phyloP scores from a whole-genome alignment of 129 eudicot genomes.

The Chrysanthemum lavandulifolium region DNA sequence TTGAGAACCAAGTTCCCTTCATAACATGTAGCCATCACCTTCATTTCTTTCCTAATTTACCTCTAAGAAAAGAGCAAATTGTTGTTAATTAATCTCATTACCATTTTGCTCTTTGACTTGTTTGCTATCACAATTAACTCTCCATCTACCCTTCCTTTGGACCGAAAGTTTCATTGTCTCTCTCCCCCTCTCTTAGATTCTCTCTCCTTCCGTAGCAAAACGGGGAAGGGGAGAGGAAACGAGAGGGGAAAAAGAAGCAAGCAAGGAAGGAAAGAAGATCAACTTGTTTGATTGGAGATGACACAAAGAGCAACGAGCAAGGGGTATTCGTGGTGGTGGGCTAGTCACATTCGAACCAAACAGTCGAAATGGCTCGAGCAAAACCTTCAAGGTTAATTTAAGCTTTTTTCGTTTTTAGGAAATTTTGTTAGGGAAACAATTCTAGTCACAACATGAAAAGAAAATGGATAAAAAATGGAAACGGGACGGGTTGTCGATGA shows the following conservation, averaged over 20 bases:
- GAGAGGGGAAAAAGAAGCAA: neutral
- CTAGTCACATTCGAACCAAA: slow-evolving; percentile 83
- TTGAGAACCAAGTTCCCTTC: slow-evolving; percentile 25
- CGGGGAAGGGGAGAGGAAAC: slow-evolving; percentile 5
- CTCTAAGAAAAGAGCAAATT: slow-evolving; percentile 8
- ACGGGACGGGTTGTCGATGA: too few relatives aligned
- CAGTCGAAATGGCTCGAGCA: slow-evolving; percentile 94
- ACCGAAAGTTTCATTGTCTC: slow-evolving; percentile 12
- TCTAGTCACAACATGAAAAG: too few relatives aligned
- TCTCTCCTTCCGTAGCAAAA: slow-evolving; percentile 10
- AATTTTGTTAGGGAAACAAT: too few relatives aligned
- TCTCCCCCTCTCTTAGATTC: slow-evolving; percentile 18
- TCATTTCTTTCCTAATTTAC: slow-evolving; percentile 23
- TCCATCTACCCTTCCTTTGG: slow-evolving; percentile 33
- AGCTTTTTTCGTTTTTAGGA: neutral
- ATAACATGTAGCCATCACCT: slow-evolving; percentile 21
- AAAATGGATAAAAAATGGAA: too few relatives aligned
- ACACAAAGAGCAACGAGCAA: slow-evolving; percentile 79
- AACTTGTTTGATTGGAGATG: slow-evolving; percentile 38
- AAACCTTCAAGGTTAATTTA: slow-evolving; percentile 59
- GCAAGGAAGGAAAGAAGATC: slow-evolving; percentile 17
- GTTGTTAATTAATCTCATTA: slow-evolving; percentile 23
- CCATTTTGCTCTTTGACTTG: slow-evolving; percentile 37
- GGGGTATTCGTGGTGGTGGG: slow-evolving; percentile 96
- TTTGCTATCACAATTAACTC: slow-evolving; percentile 34